A percentile compares a stretch with the other conserved stretches of the same genome.
Conservation (phyloP, 1,139 yeast species). For the Yamadazyma pseudoaaseri region DNA sequence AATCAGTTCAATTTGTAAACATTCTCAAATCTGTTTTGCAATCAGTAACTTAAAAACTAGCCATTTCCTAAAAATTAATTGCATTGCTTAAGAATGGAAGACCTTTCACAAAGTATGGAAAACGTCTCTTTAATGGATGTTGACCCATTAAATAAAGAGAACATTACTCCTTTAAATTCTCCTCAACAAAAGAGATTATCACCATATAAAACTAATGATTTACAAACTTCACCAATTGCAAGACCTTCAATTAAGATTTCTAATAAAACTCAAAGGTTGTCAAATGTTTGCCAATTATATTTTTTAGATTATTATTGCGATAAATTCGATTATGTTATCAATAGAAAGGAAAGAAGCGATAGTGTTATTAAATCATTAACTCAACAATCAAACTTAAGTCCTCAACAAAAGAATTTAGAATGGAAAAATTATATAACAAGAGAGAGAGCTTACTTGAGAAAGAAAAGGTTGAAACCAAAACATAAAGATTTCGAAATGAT, state of each 20-base stretch:
- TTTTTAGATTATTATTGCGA: slow-evolving; percentile 96
- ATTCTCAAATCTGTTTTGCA: slow-evolving; percentile 7
- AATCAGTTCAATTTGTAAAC: slow-evolving; percentile 12
- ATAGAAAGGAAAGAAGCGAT: slow-evolving; percentile 74
- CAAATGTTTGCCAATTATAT: slow-evolving; percentile 79
- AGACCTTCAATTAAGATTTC: slow-evolving; percentile 45
- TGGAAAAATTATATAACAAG: slow-evolving; percentile 83
- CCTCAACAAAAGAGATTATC: slow-evolving; percentile 22
- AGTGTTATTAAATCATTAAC: slow-evolving; percentile 61
- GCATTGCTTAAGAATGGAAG: slow-evolving; percentile 21
- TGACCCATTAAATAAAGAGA: slow-evolving; percentile 45
- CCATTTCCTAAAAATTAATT: neutral
- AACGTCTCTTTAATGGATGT: slow-evolving; percentile 48
- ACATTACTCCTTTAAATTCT: slow-evolving; percentile 43
- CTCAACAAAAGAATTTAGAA: slow-evolving; percentile 57
- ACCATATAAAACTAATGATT: slow-evolving; percentile 21
- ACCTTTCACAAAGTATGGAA: slow-evolving; percentile 46
- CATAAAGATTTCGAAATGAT: slow-evolving; percentile 94
- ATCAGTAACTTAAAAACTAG: neutral
- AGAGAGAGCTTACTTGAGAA: slow-evolving; percentile 82
- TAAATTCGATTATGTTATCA: slow-evolving; percentile 88
- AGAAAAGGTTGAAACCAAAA: slow-evolving; percentile 86
- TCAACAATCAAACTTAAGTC: slow-evolving; percentile 38
- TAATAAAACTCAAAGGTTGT: slow-evolving; percentile 78
- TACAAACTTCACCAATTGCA: slow-evolving; percentile 1